These are phyloP conservation scores for Ceratobasidium sp. DNA, from an alignment of 1,284 basidiomycete species.

Conservation along the genomic window DNA sequence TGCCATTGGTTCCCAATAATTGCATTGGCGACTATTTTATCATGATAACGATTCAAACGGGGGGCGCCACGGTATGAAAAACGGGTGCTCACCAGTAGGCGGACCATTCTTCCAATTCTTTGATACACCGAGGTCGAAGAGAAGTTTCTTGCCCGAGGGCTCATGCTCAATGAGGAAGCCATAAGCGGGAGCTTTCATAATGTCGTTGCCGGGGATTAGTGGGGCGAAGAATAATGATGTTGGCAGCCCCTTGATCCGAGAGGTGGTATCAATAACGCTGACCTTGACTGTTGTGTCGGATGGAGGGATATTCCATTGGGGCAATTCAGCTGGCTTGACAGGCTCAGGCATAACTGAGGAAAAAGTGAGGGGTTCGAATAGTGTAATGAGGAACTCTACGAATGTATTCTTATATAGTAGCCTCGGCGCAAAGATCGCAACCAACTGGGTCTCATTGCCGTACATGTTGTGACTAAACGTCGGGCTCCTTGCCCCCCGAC, in stretches of 20 bases:
- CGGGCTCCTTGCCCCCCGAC: no score
- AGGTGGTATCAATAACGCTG: constrained; percentile 35
- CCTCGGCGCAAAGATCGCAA: no score
- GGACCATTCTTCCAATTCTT: constrained; percentile 37
- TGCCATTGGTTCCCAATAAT: background rate
- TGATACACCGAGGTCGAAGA: constrained; percentile 32
- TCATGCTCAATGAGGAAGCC: constrained; percentile 34
- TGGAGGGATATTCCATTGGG: constrained; percentile 6
- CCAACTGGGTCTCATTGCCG: no score
- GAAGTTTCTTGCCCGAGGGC: constrained; percentile 10
- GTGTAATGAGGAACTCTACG: background rate
- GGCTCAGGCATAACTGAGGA: background rate
- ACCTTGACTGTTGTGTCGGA: constrained; percentile 15
- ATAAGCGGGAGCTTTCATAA: constrained; percentile 10
- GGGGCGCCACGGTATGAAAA: background rate
- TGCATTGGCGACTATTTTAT: constrained; percentile 7
- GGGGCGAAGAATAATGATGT: constrained; percentile 5
- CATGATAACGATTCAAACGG: background rate
- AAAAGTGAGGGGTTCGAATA: background rate
- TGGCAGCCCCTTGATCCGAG: constrained; percentile 28
- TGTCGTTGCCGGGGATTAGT: constrained; percentile 1
- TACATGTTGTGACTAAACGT: no score
- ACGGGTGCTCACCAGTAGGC: background rate
- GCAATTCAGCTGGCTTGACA: background rate
- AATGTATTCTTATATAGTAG: background rate